Evolutionary conservation across 1,284 basidiomycete species (phyloP).

Genomic region (Apiotrichum laibachii): DNA sequence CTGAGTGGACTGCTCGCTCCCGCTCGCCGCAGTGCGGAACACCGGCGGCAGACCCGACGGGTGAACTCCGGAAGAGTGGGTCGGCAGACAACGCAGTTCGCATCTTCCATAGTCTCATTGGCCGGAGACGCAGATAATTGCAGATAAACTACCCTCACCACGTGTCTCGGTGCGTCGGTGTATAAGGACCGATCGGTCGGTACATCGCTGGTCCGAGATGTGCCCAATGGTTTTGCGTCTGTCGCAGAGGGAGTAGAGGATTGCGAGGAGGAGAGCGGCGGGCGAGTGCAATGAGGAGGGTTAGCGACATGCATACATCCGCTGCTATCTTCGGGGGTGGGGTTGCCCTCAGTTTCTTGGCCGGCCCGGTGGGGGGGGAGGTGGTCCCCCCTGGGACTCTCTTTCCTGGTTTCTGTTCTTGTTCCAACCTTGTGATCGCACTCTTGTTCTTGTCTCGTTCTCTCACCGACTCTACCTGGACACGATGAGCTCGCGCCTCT

Average conservation of each 20-base stretch:
- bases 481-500: slow-evolving; percentile 9
- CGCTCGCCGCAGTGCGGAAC: not conserved
- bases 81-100: too few species aligned
- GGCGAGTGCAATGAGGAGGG: not conserved
- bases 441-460: not conserved
- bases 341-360: not conserved
- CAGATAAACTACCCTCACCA: not conserved
- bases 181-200: not conserved
- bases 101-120: not conserved
- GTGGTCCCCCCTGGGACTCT: too few species aligned
- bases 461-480: not conserved
- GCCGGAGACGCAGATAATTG: not conserved
- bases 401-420: not conserved
- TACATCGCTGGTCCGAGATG: not conserved
- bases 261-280: not conserved
- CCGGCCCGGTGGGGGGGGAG: not conserved
- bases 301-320: not conserved
- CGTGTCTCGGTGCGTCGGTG: not conserved
- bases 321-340: not conserved
- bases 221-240: too few species aligned
- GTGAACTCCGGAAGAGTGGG: not conserved
- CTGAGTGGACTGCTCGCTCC: not conserved
- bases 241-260: not conserved
- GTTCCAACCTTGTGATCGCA: not conserved
- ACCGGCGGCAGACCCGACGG: slow-evolving; percentile 1